phyloP scores from a whole-genome alignment of 139 green algal genomes.

The Chlamydomonas sphaeroides region DNA sequence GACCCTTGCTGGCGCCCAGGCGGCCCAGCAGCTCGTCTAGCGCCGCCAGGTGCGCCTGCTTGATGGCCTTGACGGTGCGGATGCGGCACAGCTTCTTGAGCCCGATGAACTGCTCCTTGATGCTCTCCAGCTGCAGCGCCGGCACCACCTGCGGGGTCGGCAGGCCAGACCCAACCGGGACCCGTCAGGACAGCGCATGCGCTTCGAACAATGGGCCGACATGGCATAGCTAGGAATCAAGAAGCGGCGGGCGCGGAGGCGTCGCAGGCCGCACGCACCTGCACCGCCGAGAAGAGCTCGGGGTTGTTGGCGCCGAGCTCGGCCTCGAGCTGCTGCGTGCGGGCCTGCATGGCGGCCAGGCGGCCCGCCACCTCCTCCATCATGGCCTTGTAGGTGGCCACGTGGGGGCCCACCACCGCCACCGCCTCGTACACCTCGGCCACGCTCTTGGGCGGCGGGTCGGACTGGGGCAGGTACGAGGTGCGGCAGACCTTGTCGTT shows the following conservation, averaged over 20 bases:
- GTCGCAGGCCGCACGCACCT: too few relatives aligned
- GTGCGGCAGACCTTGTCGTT: constrained; percentile 33
- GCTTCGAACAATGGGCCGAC: too few relatives aligned
- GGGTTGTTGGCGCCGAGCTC: constrained; percentile 55
- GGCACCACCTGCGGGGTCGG: constrained; percentile 16
- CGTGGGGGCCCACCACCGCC: background rate
- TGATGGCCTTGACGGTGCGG: constrained; percentile 63
- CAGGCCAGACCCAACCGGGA: too few relatives aligned
- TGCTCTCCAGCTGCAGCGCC: constrained; percentile 55
- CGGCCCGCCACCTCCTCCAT: constrained; percentile 1
- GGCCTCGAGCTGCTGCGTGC: constrained; percentile 47
- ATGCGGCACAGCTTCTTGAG: constrained; percentile 77
- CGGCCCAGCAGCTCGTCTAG: constrained; percentile 38
- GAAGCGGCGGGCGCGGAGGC: too few relatives aligned
- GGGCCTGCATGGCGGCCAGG: constrained; percentile 6
- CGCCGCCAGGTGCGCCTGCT: constrained; percentile 56
- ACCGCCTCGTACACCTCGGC: constrained; percentile 37
- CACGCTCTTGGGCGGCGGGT: constrained; percentile 34
- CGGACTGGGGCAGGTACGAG: background rate
- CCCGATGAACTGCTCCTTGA: constrained; percentile 61
- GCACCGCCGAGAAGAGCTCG: constrained; percentile 46
- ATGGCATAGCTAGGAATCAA: too few relatives aligned
- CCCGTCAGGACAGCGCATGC: too few relatives aligned
- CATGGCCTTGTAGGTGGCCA: constrained; percentile 15
- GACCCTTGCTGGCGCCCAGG: constrained; percentile 37